phyloP scores from a whole-genome alignment of 768 basidiomycete species.

The Naematelia encephala region DNA sequence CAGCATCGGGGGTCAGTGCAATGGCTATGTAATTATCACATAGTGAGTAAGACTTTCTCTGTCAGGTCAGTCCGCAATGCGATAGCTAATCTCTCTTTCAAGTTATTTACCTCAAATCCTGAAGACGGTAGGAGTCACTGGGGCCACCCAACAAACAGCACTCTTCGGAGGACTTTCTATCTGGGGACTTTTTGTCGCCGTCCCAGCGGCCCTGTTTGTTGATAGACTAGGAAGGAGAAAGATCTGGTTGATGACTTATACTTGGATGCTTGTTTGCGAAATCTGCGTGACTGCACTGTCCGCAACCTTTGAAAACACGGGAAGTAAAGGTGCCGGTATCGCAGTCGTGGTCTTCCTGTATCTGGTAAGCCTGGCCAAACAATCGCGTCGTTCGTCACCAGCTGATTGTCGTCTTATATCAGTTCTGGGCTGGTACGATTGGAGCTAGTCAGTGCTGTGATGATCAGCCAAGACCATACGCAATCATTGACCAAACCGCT shows the following conservation, averaged over 20 bases:
- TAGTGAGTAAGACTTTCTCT: no score
- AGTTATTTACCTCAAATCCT: constrained; percentile 39
- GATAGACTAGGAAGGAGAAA: constrained; percentile 37
- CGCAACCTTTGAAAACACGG: constrained; percentile 27
- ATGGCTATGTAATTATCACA: constrained; percentile 31
- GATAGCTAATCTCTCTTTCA: no score
- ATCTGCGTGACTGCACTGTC: constrained; percentile 30
- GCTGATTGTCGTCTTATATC: no score
- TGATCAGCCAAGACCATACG: no score
- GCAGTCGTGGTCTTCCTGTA: constrained; percentile 23
- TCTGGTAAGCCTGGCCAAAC: no score
- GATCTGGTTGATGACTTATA: constrained; percentile 23
- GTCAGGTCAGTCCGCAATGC: no score
- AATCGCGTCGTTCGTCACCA: no score
- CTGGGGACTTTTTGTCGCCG: constrained; percentile 13
- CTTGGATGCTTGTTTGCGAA: constrained; percentile 34
- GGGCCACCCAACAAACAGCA: constrained; percentile 50
- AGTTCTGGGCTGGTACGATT: no score
- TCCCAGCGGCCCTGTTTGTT: constrained; percentile 15
- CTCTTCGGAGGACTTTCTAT: constrained; percentile 40
- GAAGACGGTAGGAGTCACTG: constrained; percentile 33
- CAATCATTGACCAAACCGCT: no score
- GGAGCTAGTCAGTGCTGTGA: no score
- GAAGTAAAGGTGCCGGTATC: constrained; percentile 16
- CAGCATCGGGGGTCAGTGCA: constrained; percentile 34